Conservation (phyloP, 2,329 filamentous ascomycete species). For the Colletotrichum sojae region DNA sequence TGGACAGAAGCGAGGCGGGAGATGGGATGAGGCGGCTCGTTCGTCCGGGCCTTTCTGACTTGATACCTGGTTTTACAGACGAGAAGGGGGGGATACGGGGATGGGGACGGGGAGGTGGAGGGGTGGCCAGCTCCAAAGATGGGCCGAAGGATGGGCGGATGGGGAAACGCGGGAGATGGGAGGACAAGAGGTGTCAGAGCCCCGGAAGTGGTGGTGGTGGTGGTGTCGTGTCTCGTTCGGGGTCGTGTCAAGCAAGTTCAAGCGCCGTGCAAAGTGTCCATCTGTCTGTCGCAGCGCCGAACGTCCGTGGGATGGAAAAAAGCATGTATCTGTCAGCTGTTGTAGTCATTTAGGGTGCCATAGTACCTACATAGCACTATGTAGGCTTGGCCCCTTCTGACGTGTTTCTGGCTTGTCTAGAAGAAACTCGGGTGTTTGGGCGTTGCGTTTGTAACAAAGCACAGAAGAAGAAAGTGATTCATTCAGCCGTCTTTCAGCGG, state of each 20-base stretch:
- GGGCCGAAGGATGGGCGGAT: conserved; percentile 27
- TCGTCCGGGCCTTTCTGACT: conserved; percentile 35
- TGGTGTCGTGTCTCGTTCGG: conserved; percentile 21
- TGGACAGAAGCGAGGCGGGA: conserved; percentile 25
- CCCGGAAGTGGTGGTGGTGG: conserved; percentile 8
- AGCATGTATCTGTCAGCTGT: conserved; percentile 8
- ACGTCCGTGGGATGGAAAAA: conserved; percentile 25
- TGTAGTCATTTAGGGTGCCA: neutral
- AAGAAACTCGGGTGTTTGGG: conserved; percentile 19
- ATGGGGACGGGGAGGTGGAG: neutral
- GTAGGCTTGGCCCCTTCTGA: conserved; percentile 4
- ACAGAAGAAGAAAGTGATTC: neutral
- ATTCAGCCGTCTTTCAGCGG: neutral
- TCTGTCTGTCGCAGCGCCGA: conserved; percentile 21
- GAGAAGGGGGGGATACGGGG: conserved; percentile 4
- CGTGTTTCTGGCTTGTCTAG: conserved; percentile 19
- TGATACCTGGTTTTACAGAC: conserved; percentile 27
- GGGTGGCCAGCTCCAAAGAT: conserved; percentile 25
- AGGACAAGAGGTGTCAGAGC: conserved; percentile 37
- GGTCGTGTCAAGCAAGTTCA: conserved; percentile 25
- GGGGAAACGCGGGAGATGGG: conserved; percentile 35
- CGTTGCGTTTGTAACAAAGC: conserved; percentile 36
- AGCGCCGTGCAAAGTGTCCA: neutral
- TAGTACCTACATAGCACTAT: too few relatives aligned
- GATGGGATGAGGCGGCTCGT: conserved; percentile 35